Evolutionary conservation across 2,329 filamentous ascomycete species (phyloP), one percentile per base, ranked within the genome.

Genomic region (Sporothrix euskadiensis): DNA sequence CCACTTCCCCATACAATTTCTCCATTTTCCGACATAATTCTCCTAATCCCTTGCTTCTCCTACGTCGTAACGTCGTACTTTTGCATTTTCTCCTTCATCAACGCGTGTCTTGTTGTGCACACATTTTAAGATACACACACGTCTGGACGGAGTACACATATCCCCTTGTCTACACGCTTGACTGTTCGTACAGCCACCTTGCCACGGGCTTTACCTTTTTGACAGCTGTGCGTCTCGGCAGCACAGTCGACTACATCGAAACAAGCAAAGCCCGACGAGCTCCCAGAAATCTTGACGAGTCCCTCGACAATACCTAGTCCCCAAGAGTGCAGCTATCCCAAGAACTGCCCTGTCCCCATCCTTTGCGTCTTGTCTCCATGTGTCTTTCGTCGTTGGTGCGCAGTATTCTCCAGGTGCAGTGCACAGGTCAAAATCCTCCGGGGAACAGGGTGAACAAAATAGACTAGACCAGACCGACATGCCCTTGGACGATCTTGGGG

Each of bases 401-500:
- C 54, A 57, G 14, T 30, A 32, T 22, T 22, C 9, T 14, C 8
- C 8, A 35, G 26, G 54, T 9, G 26, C 49, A 54, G 49, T 54
- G 49, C 49, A 54, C 49, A 12, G 3, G 10, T 16, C 14, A 14
- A 4, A n/a, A 22, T 26, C 56, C 26, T 59, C 30, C 26, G 30
- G 56, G 56, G 56, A 59, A 59, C 26, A 59, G 56, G 56, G 52
- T 26, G 19, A 56, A 30, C 22, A 30, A 14, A 26, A 54, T 3
- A 8, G n/a, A 26, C 22, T 1, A 59, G 30, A 59, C 56, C 56
- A 59, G 56, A 59, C 56, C 26, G 19, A 26, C 14, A 59, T 59
- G 56, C 56, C 56, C 30, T 30, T 59, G 56, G 56, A 30, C 56
- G 56, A 35, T 59, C 56, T 59, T 59, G 56, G 52, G 47, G 44